These are phyloP conservation scores for Ustilago crameri DNA, from an alignment of 1,284 basidiomycete genomes.

Conservation along the genomic window DNA sequence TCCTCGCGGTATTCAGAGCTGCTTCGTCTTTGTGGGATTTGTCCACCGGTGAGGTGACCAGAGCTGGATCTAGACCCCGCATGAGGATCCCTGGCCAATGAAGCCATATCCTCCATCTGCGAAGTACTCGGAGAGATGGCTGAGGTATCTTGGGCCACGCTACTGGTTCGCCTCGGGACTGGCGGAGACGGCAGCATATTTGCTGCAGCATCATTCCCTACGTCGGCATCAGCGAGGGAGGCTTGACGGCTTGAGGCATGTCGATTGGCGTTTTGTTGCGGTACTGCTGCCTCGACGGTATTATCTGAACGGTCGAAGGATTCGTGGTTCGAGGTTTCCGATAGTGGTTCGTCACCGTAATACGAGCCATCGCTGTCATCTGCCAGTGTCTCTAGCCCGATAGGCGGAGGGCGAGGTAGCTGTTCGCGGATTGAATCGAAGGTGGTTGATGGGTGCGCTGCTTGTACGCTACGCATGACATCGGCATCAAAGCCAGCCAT, in stretches of 20 bases:
- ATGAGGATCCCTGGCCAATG: constrained; percentile 5
- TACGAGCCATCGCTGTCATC: constrained; percentile 51
- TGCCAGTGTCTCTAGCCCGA: constrained; percentile 13
- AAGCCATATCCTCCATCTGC: constrained; percentile 8
- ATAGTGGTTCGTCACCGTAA: constrained; percentile 41
- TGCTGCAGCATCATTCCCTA: constrained; percentile 13
- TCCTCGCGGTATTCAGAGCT: constrained; percentile 25
- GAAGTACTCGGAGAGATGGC: constrained; percentile 30
- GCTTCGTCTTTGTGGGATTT: constrained; percentile 26
- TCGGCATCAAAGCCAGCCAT: constrained; percentile 40
- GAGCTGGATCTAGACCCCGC: constrained; percentile 17
- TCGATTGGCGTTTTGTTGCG: not conserved
- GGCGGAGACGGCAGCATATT: constrained; percentile 41
- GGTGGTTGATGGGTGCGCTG: not conserved
- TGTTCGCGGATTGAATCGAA: not conserved
- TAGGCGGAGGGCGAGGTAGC: constrained; percentile 9
- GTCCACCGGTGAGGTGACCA: constrained; percentile 8
- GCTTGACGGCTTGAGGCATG: not conserved
- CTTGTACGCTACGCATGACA: constrained; percentile 30
- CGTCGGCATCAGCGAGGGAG: not conserved
- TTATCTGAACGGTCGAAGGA: constrained; percentile 19
- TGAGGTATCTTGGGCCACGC: constrained; percentile 29
- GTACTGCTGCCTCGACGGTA: constrained; percentile 14
- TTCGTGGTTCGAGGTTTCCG: constrained; percentile 11
- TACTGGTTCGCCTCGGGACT: constrained; percentile 37